Base-by-base conservation (phyloP, 164 flowering plant species). In the Piper betle region DNA sequence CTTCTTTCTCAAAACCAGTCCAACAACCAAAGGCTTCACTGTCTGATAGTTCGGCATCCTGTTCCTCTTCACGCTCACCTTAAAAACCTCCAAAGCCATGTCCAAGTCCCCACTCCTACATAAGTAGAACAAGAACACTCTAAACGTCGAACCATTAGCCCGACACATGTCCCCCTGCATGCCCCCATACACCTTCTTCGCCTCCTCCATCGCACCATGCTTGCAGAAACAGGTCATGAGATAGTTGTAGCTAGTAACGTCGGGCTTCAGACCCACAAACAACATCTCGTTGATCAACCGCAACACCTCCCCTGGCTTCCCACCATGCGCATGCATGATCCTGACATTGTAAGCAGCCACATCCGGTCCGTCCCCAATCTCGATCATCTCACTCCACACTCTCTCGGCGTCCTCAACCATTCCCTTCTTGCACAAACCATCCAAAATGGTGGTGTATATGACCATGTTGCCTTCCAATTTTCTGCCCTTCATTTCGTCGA, bases 91-190 rank as follows among this genome's bases (percentile, higher is more conserved):
- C 55, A 76, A 80, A 39, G 64, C 95, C 20, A 62, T 63, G 55
- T 70, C 80, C 59, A 64, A 79, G 55, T 77, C 69, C 57, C 71
- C 91, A 56, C 42, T 68, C 68, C 64, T 71, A 69, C 82, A 82
- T 60, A 80, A 54, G 61, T 83, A 63, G 72, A 63, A 70, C 10
- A 86, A 67, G 72, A 81, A 61, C 17, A 74, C 79, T 71, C 86
- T 75, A 73, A 80, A 91, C 42, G 91, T 88, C 1, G 82, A 77
- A 1, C 85, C 84, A 82, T 87, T 87, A 15, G 86, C 85, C 8
- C 66, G 59, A 58, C 83, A 81, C 39, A 80, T 78, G 56, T 77
- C 74, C 4, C 11, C 73, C 73, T 68, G 71, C 67, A 88, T 56
- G 18, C 61, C 80, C 50, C 77, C 71, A 58, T 80, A 87, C 7